Conservation (phyloP, 2,329 filamentous ascomycete genomes). For the Rhexocercosporidium sp. region DNA sequence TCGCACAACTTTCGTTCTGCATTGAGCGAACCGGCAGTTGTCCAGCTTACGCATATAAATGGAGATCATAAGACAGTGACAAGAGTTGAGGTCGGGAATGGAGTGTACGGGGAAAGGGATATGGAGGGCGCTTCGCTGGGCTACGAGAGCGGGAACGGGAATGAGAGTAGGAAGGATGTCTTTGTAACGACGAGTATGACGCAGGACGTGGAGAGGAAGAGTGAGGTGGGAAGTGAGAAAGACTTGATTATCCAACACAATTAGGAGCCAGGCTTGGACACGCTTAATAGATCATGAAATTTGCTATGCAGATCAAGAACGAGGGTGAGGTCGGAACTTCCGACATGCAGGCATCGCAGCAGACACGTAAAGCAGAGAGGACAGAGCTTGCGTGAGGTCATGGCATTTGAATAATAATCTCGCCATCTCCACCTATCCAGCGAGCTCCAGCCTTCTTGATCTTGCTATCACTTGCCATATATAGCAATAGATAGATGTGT, state of each 20-base stretch:
- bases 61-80: constrained; percentile 7
- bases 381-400: constrained; percentile 10
- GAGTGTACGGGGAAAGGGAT: not conserved
- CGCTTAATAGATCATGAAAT: too few relatives aligned
- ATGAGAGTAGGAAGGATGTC: constrained; percentile 12
- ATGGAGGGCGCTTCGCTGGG: not conserved
- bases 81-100: constrained; percentile 5
- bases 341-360: not conserved
- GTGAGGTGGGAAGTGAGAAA: constrained; percentile 23
- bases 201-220: constrained; percentile 22
- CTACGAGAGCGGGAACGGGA: not conserved
- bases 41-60: not conserved
- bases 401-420: constrained; percentile 58
- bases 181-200: constrained; percentile 19
- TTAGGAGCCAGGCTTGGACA: not conserved
- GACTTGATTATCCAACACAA: constrained; percentile 20
- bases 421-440: constrained; percentile 71
- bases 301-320: not conserved
- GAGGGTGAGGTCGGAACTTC: not conserved
- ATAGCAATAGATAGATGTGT: constrained; percentile 77
- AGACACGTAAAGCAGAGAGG: not conserved
- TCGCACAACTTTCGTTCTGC: constrained; percentile 6
- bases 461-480: constrained; percentile 69
- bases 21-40: not conserved
- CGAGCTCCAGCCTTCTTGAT: constrained; percentile 60